Conservation (phyloP, 1,284 basidiomycete genomes). For the Coriolopsis trogii region DNA sequence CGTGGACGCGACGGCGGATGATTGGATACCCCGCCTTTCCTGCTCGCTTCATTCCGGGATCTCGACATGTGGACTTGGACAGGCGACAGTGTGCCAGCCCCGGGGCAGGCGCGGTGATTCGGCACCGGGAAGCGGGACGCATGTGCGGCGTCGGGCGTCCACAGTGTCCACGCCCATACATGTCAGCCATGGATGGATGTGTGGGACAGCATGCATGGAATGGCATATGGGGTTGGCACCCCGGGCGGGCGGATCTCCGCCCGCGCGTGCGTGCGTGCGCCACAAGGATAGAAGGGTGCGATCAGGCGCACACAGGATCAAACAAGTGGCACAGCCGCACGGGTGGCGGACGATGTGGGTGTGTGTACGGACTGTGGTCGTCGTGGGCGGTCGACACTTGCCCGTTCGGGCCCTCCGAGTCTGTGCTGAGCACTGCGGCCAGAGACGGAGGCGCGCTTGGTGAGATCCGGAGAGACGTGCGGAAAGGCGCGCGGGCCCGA, state of each 20-base stretch:
- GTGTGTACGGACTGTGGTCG: not conserved
- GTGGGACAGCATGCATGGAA: not conserved
- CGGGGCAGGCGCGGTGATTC: no score
- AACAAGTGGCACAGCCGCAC: not conserved
- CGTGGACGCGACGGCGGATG: not conserved
- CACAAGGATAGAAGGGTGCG: no score
- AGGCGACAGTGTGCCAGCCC: not conserved
- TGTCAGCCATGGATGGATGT: not conserved
- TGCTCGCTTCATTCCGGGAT: constrained; percentile 4
- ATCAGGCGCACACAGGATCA: not conserved
- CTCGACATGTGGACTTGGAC: not conserved
- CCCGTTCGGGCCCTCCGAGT: not conserved
- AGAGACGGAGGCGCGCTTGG: not conserved
- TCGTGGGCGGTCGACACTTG: not conserved
- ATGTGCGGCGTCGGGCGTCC: not conserved
- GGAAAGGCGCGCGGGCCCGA: not conserved
- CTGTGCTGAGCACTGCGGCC: not conserved
- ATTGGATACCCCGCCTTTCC: constrained; percentile 6
- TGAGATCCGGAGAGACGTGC: not conserved
- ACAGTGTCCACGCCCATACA: no score
- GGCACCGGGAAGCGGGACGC: not conserved
- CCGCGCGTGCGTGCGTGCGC: not conserved
- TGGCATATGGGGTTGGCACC: not conserved
- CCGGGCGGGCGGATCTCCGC: constrained; percentile 1
- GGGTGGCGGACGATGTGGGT: no score